Evolutionary conservation across 768 basidiomycete genomes (phyloP), one percentile per base, ranked within the genome.

Genomic region (Leccinellum luteum): DNA sequence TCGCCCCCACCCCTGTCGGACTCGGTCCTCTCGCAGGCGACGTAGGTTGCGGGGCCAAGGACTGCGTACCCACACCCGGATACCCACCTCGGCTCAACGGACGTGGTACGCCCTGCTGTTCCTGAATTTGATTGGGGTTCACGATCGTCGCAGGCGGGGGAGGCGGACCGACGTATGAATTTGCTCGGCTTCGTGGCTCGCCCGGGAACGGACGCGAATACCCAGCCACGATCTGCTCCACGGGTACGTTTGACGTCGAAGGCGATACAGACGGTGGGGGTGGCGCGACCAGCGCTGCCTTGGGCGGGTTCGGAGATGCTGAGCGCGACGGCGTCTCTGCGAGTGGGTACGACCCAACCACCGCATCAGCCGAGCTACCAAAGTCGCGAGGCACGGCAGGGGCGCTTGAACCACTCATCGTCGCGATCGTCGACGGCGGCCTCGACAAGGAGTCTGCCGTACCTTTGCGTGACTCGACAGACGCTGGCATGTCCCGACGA

Each of bases 201-300:
- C 93, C 94, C 7, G 94, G 95, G 68, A 98, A 82, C 1, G 87
- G 83, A 65, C 94, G 92, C 27, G 87, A 83, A 66, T 98, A 98
- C 61, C 85, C 81, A 1, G 78, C 77, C 15, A 93, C 72, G 8
- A 93, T 85, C n/a, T 85, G 83, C 55, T 90, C 86, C 17, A 92
- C 84, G 0, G 82, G 78, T n/a, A 85, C 79, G 41, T 78, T 69
- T 1, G 69, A 68, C 0, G 78, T 41, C 2, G 65, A 52, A 15
- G 84, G 85, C 6, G 90, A 85, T 49, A 85, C 81, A 10, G 17
- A 9, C 0, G 78, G 41, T 2, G 65, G 53, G 15, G 84, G 86
- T 7, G 90, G 85, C 48, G 85, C 81, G 83, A 89, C 91, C 68
- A 94, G 84, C 8, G 80, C 88, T 2, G 90, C 83, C n/a, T 79